phyloP scores from a whole-genome alignment of 371 early-diverging fungal species.

The Dinochytrium kinnereticum region DNA sequence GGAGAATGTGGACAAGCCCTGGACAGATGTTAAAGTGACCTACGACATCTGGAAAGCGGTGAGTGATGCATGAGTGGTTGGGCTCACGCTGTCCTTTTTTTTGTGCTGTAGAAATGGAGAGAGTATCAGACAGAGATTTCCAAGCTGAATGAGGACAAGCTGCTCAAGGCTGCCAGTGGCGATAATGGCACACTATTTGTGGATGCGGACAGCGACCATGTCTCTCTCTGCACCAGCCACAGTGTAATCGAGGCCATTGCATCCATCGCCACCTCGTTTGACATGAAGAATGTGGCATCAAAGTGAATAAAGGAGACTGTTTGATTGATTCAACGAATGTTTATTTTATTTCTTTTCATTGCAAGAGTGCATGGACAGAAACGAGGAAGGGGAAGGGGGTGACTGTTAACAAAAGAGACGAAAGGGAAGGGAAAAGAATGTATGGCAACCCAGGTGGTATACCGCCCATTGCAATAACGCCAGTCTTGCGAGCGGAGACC shows the following conservation, averaged over 20 bases:
- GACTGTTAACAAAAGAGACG: not conserved
- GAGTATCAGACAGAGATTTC: not conserved
- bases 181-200: not conserved
- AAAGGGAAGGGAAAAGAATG: not conserved
- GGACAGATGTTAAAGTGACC: not conserved
- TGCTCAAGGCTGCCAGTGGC: not conserved
- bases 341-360: no score
- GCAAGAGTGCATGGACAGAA: no score
- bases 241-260: slow-evolving; percentile 1
- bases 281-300: no score
- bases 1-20: slow-evolving; percentile 7
- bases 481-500: no score
- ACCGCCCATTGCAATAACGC: no score
- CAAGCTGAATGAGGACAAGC: not conserved
- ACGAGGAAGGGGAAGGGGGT: no score
- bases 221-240: not conserved
- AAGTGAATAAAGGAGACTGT: no score
- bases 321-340: no score
- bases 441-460: not conserved
- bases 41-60: not conserved
- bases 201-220: slow-evolving; percentile 1
- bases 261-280: not conserved
- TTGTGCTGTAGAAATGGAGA: not conserved
- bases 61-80: not conserved
- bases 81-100: not conserved